Evolutionary conservation across 2,329 filamentous ascomycete genomes (phyloP).

Genomic region (Diplodia sapinea): DNA sequence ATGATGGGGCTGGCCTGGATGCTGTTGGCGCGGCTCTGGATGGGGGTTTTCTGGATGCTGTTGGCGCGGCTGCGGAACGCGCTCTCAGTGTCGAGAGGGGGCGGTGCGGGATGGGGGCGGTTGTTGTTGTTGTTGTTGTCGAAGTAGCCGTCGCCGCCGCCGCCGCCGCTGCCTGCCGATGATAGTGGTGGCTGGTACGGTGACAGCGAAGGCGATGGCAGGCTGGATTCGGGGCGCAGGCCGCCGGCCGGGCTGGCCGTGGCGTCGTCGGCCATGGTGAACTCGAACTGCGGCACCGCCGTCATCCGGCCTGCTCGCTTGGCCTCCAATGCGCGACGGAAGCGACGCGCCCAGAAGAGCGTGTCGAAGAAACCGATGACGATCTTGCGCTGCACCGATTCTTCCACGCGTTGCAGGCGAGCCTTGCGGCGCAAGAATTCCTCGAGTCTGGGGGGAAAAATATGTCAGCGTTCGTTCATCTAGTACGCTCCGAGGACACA

Average conservation of each 20-base stretch:
- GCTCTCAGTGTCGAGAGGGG: conserved; percentile 5
- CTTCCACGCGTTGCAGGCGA: conserved; percentile 89
- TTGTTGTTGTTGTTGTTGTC: background rate
- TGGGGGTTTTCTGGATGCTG: conserved; percentile 48
- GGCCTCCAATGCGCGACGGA: conserved; percentile 74
- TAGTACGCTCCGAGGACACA: background rate
- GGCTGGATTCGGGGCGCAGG: conserved; percentile 33
- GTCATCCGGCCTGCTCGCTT: conserved; percentile 80
- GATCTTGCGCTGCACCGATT: conserved; percentile 86
- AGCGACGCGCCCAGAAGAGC: conserved; percentile 82
- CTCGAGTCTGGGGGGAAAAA: conserved; percentile 67
- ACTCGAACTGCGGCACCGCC: conserved; percentile 67
- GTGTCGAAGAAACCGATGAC: conserved; percentile 97
- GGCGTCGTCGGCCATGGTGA: conserved; percentile 84
- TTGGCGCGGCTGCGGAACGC: conserved; percentile 43
- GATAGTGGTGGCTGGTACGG: conserved; percentile 28
- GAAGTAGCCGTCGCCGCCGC: conserved; percentile 8
- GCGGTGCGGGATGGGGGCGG: background rate
- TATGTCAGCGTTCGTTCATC: background rate
- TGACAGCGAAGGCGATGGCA: conserved; percentile 40
- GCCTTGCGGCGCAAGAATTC: conserved; percentile 92
- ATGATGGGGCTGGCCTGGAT: conserved; percentile 47
- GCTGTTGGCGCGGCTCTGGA: conserved; percentile 45
- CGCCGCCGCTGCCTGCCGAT: background rate
- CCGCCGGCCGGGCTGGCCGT: conserved; percentile 34